Base-by-base conservation (phyloP, 2,329 filamentous ascomycete species). In the Xylariales sp. region DNA sequence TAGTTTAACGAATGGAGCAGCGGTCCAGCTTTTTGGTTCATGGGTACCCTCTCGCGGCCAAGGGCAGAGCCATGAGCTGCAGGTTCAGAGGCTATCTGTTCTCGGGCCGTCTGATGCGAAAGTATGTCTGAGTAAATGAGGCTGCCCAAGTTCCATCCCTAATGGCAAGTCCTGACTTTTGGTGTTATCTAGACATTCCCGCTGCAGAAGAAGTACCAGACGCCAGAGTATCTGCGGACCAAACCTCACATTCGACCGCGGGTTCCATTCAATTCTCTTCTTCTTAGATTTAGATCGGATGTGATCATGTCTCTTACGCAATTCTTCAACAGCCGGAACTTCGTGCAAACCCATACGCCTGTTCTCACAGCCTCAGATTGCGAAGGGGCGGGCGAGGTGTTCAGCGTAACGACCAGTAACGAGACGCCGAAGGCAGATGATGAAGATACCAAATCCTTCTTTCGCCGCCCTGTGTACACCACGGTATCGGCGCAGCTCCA, bases 351-450 rank as follows among this genome's bases (percentile, higher is more conserved):
- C 6, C 91, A 97, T 50, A 88, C 93, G 4, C 93, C 93, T 5
- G 82, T 97, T 53, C 87, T 98, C 54, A 97, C 93, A 2, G 96
- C 91, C 1, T 95, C 91, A 0, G 93, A 98, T 54, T 98, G 93
- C 55, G 93, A 98, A 66, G 93, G 93, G 4, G 93, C 90, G 2
- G 93, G 93, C 1, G 90, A 97, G 58, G 91, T 94, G 14, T 98
- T 98, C 54, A 79, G 80, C 8, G 69, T 97, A 25, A 58, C 69
- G 15, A 69, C 77, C 36, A 44, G 48, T 36, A 43, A 52, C 16
- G 58, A 62, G 21, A 54, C 40, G 35, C 37, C 38, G 23, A 36
- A 55, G 51, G 23, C 62, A 28, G 60, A 66, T 29, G 55, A 54
- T 34, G 54, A 62, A 45, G 57, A 48, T 51, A 54, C 50, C 14